Evolutionary conservation across 768 basidiomycete species (phyloP), one percentile per base, ranked within the genome.

Genomic region (Tricholoma hemisulphureum): DNA sequence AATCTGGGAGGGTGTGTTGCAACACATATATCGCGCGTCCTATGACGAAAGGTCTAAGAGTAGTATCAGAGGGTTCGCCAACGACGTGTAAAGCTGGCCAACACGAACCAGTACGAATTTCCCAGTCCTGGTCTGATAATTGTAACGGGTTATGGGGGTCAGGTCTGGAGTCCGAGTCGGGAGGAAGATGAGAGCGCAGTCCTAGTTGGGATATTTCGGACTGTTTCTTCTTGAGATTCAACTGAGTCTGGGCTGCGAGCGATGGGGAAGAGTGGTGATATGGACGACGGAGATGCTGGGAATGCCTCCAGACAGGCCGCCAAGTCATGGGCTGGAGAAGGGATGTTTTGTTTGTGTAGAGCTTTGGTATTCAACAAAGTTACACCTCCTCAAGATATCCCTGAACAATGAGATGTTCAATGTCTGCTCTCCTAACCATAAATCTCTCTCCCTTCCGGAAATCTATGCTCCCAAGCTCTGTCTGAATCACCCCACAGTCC

Each of bases 331-430:
- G n/a, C n/a, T n/a, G n/a, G n/a, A n/a, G n/a, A n/a, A n/a, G 52
- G n/a, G 23, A 32, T 24, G 13, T 10, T 39, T 21, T 52, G 31
- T 49, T 49, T 49, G 46, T 26, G 8, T 49, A 29, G 7, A 18
- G 26, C 46, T 49, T 49, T 28, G 46, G 16, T 26, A 49, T 29
- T 49, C 46, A 49, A 49, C 8, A 28, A 10, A 5, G 18, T 55
- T 37, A 87, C 59, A 96, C 87, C 66, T 95, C 86, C 76, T 98
- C 92, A 63, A 99, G 75, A 71, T 89, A 96, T 4, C 95, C 95
- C 67, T 95, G 91, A 1, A 95, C 87, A 63, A 98, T 93, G 63
- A 98, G 80, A 70, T 95, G 89, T 70, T 99, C 97, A 60, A 99
- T 88, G 69, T 95, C 93, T 6, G 90, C 83, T 63, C 93, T 77